A percentile compares a stretch with the other conserved stretches of the same genome.
phyloP scores from a whole-genome alignment of 202 grass and related monocot species.

The Saccharum hybrid region DNA sequence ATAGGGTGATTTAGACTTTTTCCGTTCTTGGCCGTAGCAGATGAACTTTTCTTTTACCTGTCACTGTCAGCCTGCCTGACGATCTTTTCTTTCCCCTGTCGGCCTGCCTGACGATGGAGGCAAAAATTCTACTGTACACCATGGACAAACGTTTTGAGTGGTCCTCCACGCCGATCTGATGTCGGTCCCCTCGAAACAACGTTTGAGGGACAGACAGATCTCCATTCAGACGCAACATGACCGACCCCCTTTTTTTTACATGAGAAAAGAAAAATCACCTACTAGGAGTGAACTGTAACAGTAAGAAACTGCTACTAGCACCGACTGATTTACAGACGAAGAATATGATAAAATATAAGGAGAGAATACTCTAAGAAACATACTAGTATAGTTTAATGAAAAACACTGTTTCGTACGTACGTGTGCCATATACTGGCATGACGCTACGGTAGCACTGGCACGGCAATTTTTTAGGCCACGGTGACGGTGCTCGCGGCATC shows the following conservation, averaged over 20 bases:
- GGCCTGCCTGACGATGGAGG: too few relatives aligned
- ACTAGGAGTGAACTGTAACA: neutral
- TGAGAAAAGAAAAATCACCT: neutral
- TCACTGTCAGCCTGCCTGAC: too few relatives aligned
- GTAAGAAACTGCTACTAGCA: neutral
- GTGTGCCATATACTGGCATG: slow-evolving; percentile 36
- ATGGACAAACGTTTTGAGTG: too few relatives aligned
- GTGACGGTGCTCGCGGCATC: neutral
- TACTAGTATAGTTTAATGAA: too few relatives aligned
- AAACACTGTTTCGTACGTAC: slow-evolving; percentile 24
- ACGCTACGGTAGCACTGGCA: neutral
- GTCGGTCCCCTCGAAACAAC: neutral
- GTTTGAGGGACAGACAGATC: neutral
- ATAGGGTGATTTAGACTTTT: too few relatives aligned
- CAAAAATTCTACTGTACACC: too few relatives aligned
- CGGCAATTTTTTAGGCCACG: neutral
- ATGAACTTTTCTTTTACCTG: too few relatives aligned
- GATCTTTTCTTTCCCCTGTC: neutral
- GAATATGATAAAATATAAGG: too few relatives aligned
- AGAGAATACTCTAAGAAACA: too few relatives aligned
- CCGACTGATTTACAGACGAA: neutral
- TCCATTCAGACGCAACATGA: neutral
- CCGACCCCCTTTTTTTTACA: too few relatives aligned
- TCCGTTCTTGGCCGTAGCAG: too few relatives aligned
- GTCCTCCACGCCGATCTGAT: neutral